Evolutionary conservation across 2,329 filamentous ascomycete species (phyloP), one percentile per base, ranked within the genome.

Genomic region (Hortaea sp.): DNA sequence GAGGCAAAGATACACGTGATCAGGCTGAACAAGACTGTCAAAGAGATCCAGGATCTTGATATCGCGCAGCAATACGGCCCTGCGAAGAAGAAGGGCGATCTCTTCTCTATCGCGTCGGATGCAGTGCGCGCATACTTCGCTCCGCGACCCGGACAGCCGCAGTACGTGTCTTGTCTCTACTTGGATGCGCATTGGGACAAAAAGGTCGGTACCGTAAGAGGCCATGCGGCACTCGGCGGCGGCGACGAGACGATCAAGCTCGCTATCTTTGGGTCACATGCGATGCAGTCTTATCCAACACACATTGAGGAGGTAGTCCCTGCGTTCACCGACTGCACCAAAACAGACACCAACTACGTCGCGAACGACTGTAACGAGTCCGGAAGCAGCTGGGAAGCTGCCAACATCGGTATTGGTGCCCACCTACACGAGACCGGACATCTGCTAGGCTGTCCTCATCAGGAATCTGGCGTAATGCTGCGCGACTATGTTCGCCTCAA

Each of bases 361-460:
- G 84, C 85, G 11, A 95, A 95, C 58, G 87, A 94, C 62, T 87
- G 81, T 63, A 84, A 85, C 56, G 86, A 95, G 54, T 83, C 82
- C 5, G 89, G 89, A 27, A 94, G 86, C 61, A 92, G 82, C 41
- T 97, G 90, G 90, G 90, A 97, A 64, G 82, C 88, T n/a, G 88
- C 87, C 28, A 94, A 90, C 57, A 84, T 95, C 50, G 89, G 89
- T 29, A 94, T 97, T 53, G 90, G 90, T 6, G 89, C 88, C 7
- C 90, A 97, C 65, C 67, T 97, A 41, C 90, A 94, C 64, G 88
- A 95, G 66, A 84, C 84, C 0, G 90, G 90, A 3, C 90, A 94
- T 67, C 67, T 95, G 20, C 85, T 97, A 55, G 90, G 90, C 42
- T 94, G 87, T 54, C 87, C 88, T 7, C 86, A 94, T 61, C 88